These are phyloP conservation scores for Serpula lacrymans DNA, from an alignment of 768 basidiomycete genomes.

Conservation along the genomic window DNA sequence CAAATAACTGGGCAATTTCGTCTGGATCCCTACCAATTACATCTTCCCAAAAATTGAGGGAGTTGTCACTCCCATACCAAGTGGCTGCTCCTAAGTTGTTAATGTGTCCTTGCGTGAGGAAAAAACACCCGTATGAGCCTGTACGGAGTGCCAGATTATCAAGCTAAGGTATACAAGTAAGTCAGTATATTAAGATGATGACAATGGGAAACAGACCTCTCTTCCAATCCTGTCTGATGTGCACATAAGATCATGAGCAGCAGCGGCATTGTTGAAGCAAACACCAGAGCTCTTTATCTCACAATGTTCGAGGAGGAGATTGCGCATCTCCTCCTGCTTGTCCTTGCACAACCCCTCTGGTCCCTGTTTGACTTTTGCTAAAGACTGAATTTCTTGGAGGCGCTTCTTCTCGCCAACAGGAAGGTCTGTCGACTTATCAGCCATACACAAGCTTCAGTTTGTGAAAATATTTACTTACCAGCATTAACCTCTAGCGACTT, in stretches of 20 bases:
- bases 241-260: background rate
- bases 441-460: background rate
- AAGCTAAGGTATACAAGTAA: background rate
- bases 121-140: background rate
- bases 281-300: background rate
- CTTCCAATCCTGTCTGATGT: background rate
- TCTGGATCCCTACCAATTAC: background rate
- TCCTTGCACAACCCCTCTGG: background rate
- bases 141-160: constrained; percentile 1
- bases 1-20: constrained; percentile 1
- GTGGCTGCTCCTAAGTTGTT: background rate
- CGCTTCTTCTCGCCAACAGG: background rate
- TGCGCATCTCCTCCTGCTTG: background rate
- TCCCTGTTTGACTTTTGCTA: background rate
- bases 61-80: constrained; percentile 1
- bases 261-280: constrained; percentile 3
- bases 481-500: constrained; percentile 1
- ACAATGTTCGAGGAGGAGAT: constrained; percentile 1
- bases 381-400: background rate
- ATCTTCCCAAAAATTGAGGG: constrained; percentile 2
- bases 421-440: background rate
- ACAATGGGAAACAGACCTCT: background rate
- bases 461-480: background rate
- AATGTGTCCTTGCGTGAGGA: constrained; percentile 1
- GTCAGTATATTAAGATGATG: background rate